A percentile compares a stretch with the other conserved stretches of the same genome.
These are phyloP conservation scores for Boletellus sp. DNA, from an alignment of 768 basidiomycete genomes.

Conservation along the genomic window DNA sequence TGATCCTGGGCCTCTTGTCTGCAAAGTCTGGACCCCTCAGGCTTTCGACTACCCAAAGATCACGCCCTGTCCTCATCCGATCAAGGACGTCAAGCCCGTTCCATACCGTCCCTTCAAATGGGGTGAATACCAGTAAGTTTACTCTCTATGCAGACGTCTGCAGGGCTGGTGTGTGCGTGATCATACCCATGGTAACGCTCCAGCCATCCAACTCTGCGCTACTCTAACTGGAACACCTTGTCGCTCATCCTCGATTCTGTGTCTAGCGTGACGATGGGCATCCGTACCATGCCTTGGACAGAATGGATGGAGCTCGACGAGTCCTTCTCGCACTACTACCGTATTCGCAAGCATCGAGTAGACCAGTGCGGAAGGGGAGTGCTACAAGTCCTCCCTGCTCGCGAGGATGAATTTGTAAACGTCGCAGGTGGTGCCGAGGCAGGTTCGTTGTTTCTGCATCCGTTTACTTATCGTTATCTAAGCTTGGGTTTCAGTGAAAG, in stretches of 20 bases:
- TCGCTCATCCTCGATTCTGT: conserved; percentile 1
- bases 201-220: not conserved
- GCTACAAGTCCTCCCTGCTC: conserved; percentile 44
- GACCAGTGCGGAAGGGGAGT: conserved; percentile 45
- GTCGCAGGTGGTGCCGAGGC: conserved; percentile 34
- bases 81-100: conserved; percentile 50
- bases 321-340: conserved; percentile 52
- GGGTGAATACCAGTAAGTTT: conserved; percentile 65
- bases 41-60: conserved; percentile 52
- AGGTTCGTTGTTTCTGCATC: conserved; percentile 12
- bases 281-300: conserved; percentile 65
- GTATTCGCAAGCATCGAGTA: conserved; percentile 55
- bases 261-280: conserved; percentile 67
- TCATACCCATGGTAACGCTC: not conserved
- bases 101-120: conserved; percentile 69
- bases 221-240: not conserved
- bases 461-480: not conserved
- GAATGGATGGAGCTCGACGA: conserved; percentile 78
- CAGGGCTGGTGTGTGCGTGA: too few relatives aligned
- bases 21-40: conserved; percentile 49
- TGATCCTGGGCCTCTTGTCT: not conserved
- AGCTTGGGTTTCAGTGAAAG: conserved; percentile 44
- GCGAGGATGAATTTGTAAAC: conserved; percentile 39
- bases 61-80: conserved; percentile 36
- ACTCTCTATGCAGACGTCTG: not conserved